Evolutionary conservation across 805 yeast genomes (phyloP).

Genomic region (Candida cerambycidarum): DNA sequence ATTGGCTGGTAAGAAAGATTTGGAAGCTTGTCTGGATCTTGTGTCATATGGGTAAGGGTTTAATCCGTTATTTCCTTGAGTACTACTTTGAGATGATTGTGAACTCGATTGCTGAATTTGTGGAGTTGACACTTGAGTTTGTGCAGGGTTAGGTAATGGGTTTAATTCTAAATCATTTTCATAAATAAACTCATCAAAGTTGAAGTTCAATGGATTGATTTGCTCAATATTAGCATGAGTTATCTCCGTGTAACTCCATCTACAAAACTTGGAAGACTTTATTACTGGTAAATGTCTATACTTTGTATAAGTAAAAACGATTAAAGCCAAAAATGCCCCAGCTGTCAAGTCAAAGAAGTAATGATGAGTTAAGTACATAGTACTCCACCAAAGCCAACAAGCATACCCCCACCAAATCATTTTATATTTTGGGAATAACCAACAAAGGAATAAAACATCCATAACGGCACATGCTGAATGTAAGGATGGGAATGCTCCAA

Average conservation of each 20-base stretch:
- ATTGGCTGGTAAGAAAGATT: constrained; percentile 16
- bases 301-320: constrained; percentile 68
- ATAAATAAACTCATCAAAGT: constrained; percentile 16
- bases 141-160: constrained; percentile 3
- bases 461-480: constrained; percentile 94
- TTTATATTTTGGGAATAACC: constrained; percentile 71
- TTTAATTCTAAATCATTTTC: constrained; percentile 12
- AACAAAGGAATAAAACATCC: constrained; percentile 84
- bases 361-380: constrained; percentile 97
- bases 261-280: constrained; percentile 54
- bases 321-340: constrained; percentile 82
- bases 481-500: constrained; percentile 85
- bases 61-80: not conserved
- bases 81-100: constrained; percentile 1
- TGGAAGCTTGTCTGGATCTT: constrained; percentile 32
- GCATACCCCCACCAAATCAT: constrained; percentile 75
- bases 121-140: not conserved
- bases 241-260: constrained; percentile 61
- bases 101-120: constrained; percentile 2
- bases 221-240: constrained; percentile 24
- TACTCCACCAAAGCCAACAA: constrained; percentile 97
- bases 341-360: constrained; percentile 90
- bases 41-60: constrained; percentile 16
- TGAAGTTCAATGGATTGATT: constrained; percentile 31
- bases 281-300: constrained; percentile 65